Evolutionary conservation across 2,329 filamentous ascomycete species (phyloP).

Genomic region (Meredithiella fracta): DNA sequence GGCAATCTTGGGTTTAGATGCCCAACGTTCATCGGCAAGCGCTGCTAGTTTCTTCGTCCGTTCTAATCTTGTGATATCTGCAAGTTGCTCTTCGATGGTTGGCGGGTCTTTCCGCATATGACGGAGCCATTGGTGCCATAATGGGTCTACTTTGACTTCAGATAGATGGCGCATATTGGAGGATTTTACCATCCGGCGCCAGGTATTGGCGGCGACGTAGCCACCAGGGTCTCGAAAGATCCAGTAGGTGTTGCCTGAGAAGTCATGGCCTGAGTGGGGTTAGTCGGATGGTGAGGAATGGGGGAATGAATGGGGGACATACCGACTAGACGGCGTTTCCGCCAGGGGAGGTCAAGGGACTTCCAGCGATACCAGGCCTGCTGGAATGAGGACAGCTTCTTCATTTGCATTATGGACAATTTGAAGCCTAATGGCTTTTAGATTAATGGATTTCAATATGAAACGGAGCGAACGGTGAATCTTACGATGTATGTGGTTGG

Average conservation of each 20-base stretch:
- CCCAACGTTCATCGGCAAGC: conserved; percentile 47
- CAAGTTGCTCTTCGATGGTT: conserved; percentile 37
- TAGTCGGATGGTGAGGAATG: neutral
- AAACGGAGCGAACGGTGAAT: neutral
- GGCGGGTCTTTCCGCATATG: conserved; percentile 40
- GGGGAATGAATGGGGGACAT: conserved; percentile 17
- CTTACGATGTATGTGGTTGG: no score
- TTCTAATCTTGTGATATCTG: conserved; percentile 35
- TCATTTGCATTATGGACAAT: conserved; percentile 8
- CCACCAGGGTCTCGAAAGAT: conserved; percentile 40
- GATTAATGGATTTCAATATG: neutral
- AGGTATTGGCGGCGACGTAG: conserved; percentile 25
- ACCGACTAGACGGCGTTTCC: conserved; percentile 47
- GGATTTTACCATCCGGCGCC: conserved; percentile 47
- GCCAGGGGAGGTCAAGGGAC: conserved; percentile 44
- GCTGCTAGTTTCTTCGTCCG: conserved; percentile 40
- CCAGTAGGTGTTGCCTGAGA: conserved; percentile 53
- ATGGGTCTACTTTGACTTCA: conserved; percentile 40
- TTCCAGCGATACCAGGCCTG: conserved; percentile 46
- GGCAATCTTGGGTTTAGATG: conserved; percentile 36
- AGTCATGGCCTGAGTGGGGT: conserved; percentile 38
- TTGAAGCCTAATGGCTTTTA: neutral
- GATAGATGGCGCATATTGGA: conserved; percentile 36
- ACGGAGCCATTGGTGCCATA: conserved; percentile 55
- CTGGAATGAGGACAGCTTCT: conserved; percentile 12